phyloP scores from a whole-genome alignment of 345 rosid species.

The Lenwebbia sp. region DNA sequence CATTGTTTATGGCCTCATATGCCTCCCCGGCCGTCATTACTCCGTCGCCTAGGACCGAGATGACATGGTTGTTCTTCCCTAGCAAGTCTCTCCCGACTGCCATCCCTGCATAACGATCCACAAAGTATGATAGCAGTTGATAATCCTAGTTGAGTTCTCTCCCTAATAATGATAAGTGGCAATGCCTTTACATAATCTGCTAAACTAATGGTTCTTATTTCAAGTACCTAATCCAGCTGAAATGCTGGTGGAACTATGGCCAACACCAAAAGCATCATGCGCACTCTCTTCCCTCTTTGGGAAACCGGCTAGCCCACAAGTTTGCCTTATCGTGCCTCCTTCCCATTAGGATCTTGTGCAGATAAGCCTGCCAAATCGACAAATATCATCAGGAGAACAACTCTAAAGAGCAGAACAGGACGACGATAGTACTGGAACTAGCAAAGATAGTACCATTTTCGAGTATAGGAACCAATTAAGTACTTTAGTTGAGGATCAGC shows the following conservation, averaged over 20 bases:
- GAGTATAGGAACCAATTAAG: neutral
- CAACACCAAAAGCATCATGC: constrained; percentile 40
- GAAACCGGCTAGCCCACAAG: constrained; percentile 33
- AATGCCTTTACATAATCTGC: too few species aligned
- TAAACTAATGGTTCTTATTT: too few species aligned
- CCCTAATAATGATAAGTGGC: too few species aligned
- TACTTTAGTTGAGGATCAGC: too few species aligned
- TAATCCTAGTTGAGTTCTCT: too few species aligned
- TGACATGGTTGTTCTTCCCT: constrained; percentile 31
- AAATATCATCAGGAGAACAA: neutral
- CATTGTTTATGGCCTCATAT: constrained; percentile 48
- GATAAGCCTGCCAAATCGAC: constrained; percentile 16
- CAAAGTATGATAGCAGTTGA: too few species aligned
- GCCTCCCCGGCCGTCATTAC: constrained; percentile 51
- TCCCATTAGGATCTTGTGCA: constrained; percentile 37
- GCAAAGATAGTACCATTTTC: neutral
- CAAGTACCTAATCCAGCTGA: constrained; percentile 36
- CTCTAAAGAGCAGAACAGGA: neutral
- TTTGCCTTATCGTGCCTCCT: constrained; percentile 35
- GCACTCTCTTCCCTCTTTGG: constrained; percentile 37
- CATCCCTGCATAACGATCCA: constrained; percentile 19
- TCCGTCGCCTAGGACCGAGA: constrained; percentile 41
- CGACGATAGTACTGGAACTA: neutral
- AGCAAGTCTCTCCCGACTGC: constrained; percentile 42
- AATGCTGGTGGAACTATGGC: constrained; percentile 51